Evolutionary conservation across 1,139 yeast species (phyloP).

Genomic region (Saccharomyces hybrid): DNA sequence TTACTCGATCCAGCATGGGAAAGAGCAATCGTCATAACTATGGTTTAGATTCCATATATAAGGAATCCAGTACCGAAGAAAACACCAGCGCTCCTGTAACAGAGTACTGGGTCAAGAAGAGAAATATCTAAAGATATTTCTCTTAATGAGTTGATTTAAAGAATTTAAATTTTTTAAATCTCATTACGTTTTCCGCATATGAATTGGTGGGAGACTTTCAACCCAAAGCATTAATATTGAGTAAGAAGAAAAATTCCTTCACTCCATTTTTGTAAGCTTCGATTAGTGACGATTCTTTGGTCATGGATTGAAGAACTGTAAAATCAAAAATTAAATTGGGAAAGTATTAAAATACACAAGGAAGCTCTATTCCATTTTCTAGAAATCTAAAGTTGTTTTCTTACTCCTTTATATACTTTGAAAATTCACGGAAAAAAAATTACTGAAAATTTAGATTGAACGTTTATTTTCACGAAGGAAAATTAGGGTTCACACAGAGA

Average conservation of each 20-base stretch:
- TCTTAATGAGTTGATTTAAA: slow-evolving; percentile 33
- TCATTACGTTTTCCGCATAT: slow-evolving; percentile 42
- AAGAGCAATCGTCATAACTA: slow-evolving; percentile 68
- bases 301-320: slow-evolving; percentile 28
- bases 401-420: background rate
- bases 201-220: slow-evolving; percentile 86
- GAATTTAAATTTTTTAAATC: slow-evolving; percentile 33
- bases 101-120: slow-evolving; percentile 12
- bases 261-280: slow-evolving; percentile 60
- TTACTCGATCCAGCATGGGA: slow-evolving; percentile 36
- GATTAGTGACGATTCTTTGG: slow-evolving; percentile 70
- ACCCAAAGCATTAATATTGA: slow-evolving; percentile 57
- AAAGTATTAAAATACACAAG: background rate
- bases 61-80: slow-evolving; percentile 54
- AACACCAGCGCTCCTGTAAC: slow-evolving; percentile 13
- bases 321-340: background rate
- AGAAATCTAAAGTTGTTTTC: background rate
- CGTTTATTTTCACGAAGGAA: background rate
- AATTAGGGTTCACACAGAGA: slow-evolving; percentile 1
- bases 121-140: slow-evolving; percentile 1
- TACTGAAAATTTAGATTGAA: background rate
- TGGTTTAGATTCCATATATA: slow-evolving; percentile 48
- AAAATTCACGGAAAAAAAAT: background rate
- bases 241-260: slow-evolving; percentile 10
- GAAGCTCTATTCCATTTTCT: no score